Conservation (phyloP, 169 alveolate species). For the Perkinsus olseni region DNA sequence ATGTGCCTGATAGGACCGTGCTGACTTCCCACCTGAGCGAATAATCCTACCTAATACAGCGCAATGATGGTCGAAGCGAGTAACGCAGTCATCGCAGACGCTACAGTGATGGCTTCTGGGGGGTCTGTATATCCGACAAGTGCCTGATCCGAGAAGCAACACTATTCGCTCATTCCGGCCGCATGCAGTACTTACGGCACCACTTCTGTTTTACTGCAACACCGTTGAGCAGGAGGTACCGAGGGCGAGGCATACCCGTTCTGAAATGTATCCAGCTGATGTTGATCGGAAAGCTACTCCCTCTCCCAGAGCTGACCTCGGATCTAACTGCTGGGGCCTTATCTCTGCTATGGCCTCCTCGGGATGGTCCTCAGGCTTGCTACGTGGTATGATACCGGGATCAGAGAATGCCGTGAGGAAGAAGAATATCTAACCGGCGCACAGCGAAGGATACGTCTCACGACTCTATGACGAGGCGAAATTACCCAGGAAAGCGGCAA, state of each 20-base stretch:
- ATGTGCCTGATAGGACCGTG: neutral
- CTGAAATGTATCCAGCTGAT: neutral
- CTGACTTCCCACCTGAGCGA: too few species aligned
- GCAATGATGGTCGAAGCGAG: constrained; percentile 90
- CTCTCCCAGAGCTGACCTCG: neutral
- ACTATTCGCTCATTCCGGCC: neutral
- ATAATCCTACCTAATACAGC: neutral
- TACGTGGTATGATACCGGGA: constrained; percentile 13
- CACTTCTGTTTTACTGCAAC: constrained; percentile 11
- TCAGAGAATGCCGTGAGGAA: constrained; percentile 6
- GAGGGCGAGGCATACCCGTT: neutral
- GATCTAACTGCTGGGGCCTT: neutral
- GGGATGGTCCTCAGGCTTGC: neutral
- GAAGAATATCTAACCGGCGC: neutral
- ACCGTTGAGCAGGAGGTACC: neutral
- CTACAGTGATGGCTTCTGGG: constrained; percentile 87
- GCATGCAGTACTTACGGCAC: neutral
- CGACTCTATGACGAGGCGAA: neutral
- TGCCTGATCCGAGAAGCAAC: neutral
- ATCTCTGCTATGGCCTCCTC: neutral
- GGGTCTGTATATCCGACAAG: constrained; percentile 52
- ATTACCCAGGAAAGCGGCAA: neutral
- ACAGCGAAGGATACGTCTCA: neutral
- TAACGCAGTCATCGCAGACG: constrained; percentile 79
- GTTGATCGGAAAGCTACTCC: too few species aligned